These are phyloP conservation scores for Wickerhamomyces alni DNA, from an alignment of 805 yeast species.

Conservation along the genomic window DNA sequence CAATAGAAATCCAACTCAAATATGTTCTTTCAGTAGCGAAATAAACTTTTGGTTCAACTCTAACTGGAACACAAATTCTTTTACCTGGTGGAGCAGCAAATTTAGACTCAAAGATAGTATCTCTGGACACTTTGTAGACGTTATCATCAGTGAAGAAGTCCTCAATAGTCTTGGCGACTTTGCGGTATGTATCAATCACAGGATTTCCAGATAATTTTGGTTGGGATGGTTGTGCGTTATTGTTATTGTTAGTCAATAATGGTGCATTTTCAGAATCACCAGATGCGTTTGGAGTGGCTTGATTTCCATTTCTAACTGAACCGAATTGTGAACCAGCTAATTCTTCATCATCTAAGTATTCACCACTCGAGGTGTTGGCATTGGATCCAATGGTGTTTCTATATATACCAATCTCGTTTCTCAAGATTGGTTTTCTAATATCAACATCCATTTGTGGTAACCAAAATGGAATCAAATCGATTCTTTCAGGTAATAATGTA, in stretches of 20 bases:
- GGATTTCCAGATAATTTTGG: constrained; percentile 8
- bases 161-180: constrained; percentile 25
- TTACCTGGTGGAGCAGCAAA: constrained; percentile 83
- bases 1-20: constrained; percentile 88
- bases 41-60: constrained; percentile 98
- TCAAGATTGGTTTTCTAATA: constrained; percentile 74
- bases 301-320: constrained; percentile 13
- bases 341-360: constrained; percentile 67
- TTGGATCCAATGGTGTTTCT: constrained; percentile 17
- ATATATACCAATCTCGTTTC: constrained; percentile 27
- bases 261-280: constrained; percentile 26
- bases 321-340: constrained; percentile 45
- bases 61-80: constrained; percentile 83
- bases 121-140: constrained; percentile 51
- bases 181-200: constrained; percentile 18
- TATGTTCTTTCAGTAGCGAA: constrained; percentile 97
- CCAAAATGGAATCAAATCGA: constrained; percentile 92
- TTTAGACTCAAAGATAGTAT: constrained; percentile 54
- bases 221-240: constrained; percentile 12
- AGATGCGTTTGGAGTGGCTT: constrained; percentile 9
- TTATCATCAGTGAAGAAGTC: constrained; percentile 46
- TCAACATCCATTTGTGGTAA: constrained; percentile 95
- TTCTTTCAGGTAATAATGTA: constrained; percentile 77
- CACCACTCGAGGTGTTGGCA: constrained; percentile 40
- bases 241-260: constrained; percentile 16